These are phyloP conservation scores for Coemansia sp. DNA, from an alignment of 192 early-diverging fungal species.

Conservation along the genomic window DNA sequence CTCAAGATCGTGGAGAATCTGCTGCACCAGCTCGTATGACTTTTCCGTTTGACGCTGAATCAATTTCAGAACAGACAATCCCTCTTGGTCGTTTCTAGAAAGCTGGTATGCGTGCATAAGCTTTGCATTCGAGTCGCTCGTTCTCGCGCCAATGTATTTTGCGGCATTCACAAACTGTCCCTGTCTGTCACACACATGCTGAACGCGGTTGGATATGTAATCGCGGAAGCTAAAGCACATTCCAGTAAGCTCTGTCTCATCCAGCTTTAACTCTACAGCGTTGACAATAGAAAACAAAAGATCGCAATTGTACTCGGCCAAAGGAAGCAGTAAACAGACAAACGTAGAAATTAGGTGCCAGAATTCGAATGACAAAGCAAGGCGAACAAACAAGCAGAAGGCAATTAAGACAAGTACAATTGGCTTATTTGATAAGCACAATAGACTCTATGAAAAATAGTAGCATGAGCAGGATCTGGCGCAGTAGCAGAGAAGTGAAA, in stretches of 20 bases:
- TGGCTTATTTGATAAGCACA: background rate
- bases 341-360: background rate
- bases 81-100: slow-evolving; percentile 39
- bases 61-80: slow-evolving; percentile 30
- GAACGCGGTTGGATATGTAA: slow-evolving; percentile 38
- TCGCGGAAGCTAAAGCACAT: slow-evolving; percentile 54
- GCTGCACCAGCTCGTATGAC: slow-evolving; percentile 52
- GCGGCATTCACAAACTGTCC: slow-evolving; percentile 30
- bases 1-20: slow-evolving; percentile 50
- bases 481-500: slow-evolving; percentile 5
- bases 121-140: slow-evolving; percentile 21
- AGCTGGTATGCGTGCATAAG: slow-evolving; percentile 28
- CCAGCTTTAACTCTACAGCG: slow-evolving; percentile 45
- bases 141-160: slow-evolving; percentile 35
- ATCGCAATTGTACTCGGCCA: background rate
- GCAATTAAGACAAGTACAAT: background rate
- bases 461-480: background rate
- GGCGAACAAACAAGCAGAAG: background rate
- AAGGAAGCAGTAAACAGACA: background rate
- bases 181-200: slow-evolving; percentile 43
- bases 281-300: slow-evolving; percentile 2
- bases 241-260: slow-evolving; percentile 51
- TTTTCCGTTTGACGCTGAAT: slow-evolving; percentile 53
- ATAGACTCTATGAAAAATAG: background rate
- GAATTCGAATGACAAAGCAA: background rate